Conservation (phyloP, 768 basidiomycete genomes). For the Kwoniella bestiolae region DNA sequence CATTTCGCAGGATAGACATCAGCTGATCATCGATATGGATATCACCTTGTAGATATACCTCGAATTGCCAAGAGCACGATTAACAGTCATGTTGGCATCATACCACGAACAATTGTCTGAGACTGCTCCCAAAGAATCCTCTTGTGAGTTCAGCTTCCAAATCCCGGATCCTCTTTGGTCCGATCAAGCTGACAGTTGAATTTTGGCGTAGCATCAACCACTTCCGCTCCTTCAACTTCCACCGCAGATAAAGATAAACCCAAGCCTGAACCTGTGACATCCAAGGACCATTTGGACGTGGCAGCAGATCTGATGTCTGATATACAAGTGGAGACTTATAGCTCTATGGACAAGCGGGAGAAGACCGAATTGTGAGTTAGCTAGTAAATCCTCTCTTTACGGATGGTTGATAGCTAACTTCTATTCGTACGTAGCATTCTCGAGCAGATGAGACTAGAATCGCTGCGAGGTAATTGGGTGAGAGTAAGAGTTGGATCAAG, state of each 20-base stretch:
- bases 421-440: slow-evolving; percentile 63
- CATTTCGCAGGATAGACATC: too few species aligned
- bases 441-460: slow-evolving; percentile 88
- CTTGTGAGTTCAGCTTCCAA: slow-evolving; percentile 42
- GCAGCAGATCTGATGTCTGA: slow-evolving; percentile 92
- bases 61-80: slow-evolving; percentile 92
- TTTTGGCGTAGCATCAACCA: slow-evolving; percentile 19
- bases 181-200: neutral
- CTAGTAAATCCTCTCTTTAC: neutral
- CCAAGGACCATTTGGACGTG: slow-evolving; percentile 70
- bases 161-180: slow-evolving; percentile 36
- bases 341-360: slow-evolving; percentile 95
- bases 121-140: slow-evolving; percentile 56
- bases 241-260: slow-evolving; percentile 39
- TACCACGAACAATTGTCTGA: slow-evolving; percentile 76
- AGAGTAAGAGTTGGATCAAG: slow-evolving; percentile 88
- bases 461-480: slow-evolving; percentile 72
- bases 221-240: slow-evolving; percentile 27
- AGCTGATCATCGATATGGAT: too few species aligned
- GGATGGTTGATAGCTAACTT: neutral
- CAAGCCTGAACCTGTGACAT: slow-evolving; percentile 60
- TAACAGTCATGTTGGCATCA: slow-evolving; percentile 82
- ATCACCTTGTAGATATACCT: slow-evolving; percentile 95
- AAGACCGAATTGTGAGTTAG: slow-evolving; percentile 81
- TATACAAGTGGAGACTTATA: slow-evolving; percentile 97